These are phyloP conservation scores for Dothidotthia symphoricarpi DNA, from an alignment of 2,329 filamentous ascomycete genomes.

Conservation along the genomic window DNA sequence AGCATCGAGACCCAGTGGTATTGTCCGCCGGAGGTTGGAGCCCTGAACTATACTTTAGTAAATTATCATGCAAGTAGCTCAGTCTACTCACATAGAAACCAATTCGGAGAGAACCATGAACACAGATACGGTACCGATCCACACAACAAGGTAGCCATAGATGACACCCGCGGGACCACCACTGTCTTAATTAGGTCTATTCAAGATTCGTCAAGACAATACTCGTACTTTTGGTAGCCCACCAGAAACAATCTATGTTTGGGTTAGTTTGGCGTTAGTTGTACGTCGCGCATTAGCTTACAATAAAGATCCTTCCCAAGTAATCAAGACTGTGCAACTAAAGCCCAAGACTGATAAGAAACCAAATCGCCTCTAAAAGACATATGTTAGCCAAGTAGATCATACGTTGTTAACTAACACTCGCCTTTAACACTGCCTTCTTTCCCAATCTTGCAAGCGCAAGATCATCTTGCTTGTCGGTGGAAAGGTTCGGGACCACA, in stretches of 20 bases:
- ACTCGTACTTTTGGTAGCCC: conserved; percentile 20
- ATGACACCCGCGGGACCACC: conserved; percentile 34
- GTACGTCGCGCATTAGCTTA: conserved; percentile 4
- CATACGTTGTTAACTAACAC: background rate
- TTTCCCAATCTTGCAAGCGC: conserved; percentile 24
- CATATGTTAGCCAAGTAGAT: background rate
- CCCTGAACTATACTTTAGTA: conserved; percentile 5
- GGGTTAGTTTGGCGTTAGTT: conserved; percentile 5
- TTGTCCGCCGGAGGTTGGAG: conserved; percentile 36
- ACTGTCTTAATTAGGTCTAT: conserved; percentile 9
- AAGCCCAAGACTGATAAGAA: conserved; percentile 29
- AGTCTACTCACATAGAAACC: conserved; percentile 30
- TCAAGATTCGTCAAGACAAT: background rate
- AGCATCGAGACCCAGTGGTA: conserved; percentile 43
- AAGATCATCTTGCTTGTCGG: conserved; percentile 17
- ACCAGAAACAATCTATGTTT: conserved; percentile 17
- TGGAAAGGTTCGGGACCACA: conserved; percentile 4
- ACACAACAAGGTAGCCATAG: conserved; percentile 31
- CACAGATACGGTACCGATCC: conserved; percentile 29
- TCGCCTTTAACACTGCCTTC: conserved; percentile 24
- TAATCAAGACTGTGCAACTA: conserved; percentile 29
- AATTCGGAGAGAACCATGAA: conserved; percentile 33
- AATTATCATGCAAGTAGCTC: background rate
- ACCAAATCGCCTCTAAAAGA: conserved; percentile 23
- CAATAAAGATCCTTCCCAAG: conserved; percentile 30